phyloP scores from a whole-genome alignment of 345 rosid genomes.

The Stellera chamaejasme region DNA sequence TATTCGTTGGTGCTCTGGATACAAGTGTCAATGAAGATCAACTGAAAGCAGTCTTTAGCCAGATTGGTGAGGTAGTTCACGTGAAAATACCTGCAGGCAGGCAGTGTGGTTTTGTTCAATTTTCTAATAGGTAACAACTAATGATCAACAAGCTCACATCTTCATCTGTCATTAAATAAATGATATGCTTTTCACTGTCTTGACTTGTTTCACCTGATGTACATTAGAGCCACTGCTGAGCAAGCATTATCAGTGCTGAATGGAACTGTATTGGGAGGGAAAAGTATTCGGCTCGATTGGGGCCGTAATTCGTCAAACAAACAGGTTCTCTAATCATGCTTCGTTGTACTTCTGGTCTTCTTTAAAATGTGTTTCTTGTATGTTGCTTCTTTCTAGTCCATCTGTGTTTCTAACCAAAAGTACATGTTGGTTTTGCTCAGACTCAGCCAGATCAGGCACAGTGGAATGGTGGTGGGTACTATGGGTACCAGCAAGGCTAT shows the following conservation, averaged over 20 bases:
- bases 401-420: too few relatives aligned
- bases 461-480: constrained; percentile 77
- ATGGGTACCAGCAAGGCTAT: constrained; percentile 77
- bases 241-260: constrained; percentile 65
- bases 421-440: constrained; percentile 21
- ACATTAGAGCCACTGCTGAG: constrained; percentile 65
- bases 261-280: constrained; percentile 83
- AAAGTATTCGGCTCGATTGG: constrained; percentile 87
- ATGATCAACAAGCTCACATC: background rate
- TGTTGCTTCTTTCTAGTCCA: background rate
- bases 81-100: constrained; percentile 97
- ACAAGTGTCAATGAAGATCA: constrained; percentile 79
- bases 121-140: constrained; percentile 54
- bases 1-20: constrained; percentile 95
- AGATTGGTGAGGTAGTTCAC: constrained; percentile 83
- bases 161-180: background rate
- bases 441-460: constrained; percentile 73
- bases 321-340: constrained; percentile 42
- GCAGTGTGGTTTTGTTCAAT: constrained; percentile 98
- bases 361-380: constrained; percentile 12
- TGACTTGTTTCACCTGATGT: constrained; percentile 4
- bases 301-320: constrained; percentile 93
- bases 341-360: too few relatives aligned
- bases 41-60: constrained; percentile 71
- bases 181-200: background rate